Conservation (phyloP, 768 basidiomycete genomes). For the Rhodosporidiobolus odoratus region DNA sequence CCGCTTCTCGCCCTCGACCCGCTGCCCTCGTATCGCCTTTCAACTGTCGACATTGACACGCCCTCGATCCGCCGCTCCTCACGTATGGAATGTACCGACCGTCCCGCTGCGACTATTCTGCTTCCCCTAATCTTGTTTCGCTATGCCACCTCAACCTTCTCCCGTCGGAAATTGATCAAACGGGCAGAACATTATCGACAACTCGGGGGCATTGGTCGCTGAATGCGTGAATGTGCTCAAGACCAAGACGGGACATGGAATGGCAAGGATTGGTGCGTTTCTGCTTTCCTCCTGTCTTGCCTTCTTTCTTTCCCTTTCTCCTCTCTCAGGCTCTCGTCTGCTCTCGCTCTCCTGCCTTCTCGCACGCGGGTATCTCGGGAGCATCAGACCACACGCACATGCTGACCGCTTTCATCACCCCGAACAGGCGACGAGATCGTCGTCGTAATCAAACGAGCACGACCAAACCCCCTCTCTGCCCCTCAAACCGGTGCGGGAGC, state of each 20-base stretch:
- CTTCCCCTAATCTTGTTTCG: background rate
- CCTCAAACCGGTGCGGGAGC: conserved; percentile 46
- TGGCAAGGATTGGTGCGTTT: conserved; percentile 57
- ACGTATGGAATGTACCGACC: no score
- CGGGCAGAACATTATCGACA: conserved; percentile 75
- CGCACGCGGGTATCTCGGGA: no score
- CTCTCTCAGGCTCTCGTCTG: background rate
- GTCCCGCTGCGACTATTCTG: no score
- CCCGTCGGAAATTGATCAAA: background rate
- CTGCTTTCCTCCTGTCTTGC: background rate
- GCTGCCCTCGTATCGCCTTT: no score
- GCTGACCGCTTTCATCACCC: background rate
- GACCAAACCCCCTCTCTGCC: conserved; percentile 55
- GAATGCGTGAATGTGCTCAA: conserved; percentile 97
- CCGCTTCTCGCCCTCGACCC: no score
- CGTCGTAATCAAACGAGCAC: conserved; percentile 85
- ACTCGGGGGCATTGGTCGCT: conserved; percentile 86
- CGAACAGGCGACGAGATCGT: conserved; percentile 80
- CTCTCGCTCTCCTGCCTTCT: background rate
- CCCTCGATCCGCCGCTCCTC: no score
- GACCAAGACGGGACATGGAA: conserved; percentile 90
- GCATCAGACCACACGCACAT: background rate
- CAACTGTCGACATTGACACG: no score
- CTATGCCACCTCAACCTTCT: background rate
- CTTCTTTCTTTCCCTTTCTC: background rate